Conservation (phyloP, 805 yeast species). For the Metschnikowia henanensis region DNA sequence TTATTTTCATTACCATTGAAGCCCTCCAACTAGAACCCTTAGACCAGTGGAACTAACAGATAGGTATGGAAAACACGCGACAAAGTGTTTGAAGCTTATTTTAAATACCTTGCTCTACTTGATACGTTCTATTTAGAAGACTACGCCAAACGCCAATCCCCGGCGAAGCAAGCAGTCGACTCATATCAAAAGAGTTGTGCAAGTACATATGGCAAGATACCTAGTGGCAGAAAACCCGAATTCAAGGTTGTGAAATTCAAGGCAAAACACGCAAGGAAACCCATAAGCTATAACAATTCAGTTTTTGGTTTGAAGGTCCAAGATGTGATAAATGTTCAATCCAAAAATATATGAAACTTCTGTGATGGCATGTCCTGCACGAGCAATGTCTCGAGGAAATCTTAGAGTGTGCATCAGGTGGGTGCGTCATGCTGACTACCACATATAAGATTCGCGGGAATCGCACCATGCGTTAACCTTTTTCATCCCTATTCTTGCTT, state of each 20-base stretch:
- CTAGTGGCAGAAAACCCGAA: not conserved
- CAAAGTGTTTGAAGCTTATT: conserved; percentile 1
- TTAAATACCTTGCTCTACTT: not conserved
- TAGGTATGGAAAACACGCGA: conserved; percentile 6
- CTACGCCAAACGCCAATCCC: not conserved
- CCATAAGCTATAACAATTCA: not conserved
- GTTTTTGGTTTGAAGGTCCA: conserved; percentile 1
- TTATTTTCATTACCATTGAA: too few species aligned
- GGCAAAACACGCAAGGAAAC: not conserved
- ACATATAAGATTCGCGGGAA: not conserved
- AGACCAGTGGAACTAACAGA: not conserved
- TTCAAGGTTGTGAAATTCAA: conserved; percentile 3
- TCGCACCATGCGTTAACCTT: not conserved
- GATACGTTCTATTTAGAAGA: conserved; percentile 4
- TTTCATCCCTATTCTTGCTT: not conserved
- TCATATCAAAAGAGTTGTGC: not conserved
- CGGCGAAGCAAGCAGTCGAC: not conserved
- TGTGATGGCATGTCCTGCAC: not conserved
- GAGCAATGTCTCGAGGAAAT: not conserved
- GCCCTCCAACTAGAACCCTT: not conserved
- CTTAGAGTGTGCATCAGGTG: not conserved
- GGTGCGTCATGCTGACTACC: not conserved
- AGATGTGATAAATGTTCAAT: not conserved
- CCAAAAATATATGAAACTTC: not conserved
- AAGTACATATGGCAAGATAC: not conserved